phyloP scores from a whole-genome alignment of 163 green algal genomes.

The Picocystis sp. region DNA sequence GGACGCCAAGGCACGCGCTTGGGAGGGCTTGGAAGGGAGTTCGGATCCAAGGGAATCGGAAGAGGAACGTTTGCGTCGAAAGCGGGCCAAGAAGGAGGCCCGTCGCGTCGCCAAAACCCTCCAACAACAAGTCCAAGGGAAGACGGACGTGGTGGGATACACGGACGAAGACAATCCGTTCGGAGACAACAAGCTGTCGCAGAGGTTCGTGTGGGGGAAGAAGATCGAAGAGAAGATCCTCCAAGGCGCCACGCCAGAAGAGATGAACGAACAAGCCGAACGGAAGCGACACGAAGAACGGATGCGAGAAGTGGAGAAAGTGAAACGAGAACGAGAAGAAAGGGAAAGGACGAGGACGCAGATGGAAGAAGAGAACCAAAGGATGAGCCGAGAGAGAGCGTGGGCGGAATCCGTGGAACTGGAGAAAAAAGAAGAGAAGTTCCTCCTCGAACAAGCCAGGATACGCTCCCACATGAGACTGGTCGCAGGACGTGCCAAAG shows the following conservation, averaged over 20 bases:
- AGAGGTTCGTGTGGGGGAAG: slow-evolving; percentile 83
- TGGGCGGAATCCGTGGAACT: slow-evolving; percentile 57
- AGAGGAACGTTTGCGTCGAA: too few species aligned
- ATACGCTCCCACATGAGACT: slow-evolving; percentile 34
- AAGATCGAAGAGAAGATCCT: slow-evolving; percentile 78
- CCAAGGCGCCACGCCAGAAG: slow-evolving; percentile 39
- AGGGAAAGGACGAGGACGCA: slow-evolving; percentile 48
- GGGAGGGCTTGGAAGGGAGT: too few species aligned
- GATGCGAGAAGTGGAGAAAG: slow-evolving; percentile 74
- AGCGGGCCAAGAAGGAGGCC: slow-evolving; percentile 18
- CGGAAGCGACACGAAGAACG: slow-evolving; percentile 35
- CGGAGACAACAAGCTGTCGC: slow-evolving; percentile 38
- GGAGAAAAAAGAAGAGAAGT: slow-evolving; percentile 77
- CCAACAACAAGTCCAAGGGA: slow-evolving; percentile 10
- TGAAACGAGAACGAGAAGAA: slow-evolving; percentile 60
- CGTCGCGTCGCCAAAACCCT: slow-evolving; percentile 54
- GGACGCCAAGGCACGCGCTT: too few species aligned
- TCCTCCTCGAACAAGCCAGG: slow-evolving; percentile 42
- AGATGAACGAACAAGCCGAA: slow-evolving; percentile 48
- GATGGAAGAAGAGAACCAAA: slow-evolving; percentile 60
- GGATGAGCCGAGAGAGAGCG: slow-evolving; percentile 35
- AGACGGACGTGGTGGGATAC: slow-evolving; percentile 21
- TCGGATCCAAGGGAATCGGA: too few species aligned
- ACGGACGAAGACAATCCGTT: slow-evolving; percentile 54
- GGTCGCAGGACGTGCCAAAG: slow-evolving; percentile 40